Percentiles rank a stretch among this genome's conserved stretches.
Conservation (phyloP, 331 rosid species). For the Acacia pycnantha region DNA sequence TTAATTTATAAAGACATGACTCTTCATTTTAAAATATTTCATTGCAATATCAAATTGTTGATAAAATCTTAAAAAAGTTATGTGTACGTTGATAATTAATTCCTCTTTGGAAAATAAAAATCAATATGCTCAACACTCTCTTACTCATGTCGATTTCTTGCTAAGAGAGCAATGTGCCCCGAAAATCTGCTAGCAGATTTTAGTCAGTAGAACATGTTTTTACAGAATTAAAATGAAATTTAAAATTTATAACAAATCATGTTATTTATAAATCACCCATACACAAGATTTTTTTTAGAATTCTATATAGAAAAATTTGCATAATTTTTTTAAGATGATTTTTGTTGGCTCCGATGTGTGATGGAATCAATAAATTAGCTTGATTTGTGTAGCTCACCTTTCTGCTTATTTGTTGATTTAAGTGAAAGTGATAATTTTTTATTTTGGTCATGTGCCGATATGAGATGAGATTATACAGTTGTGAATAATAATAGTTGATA, state of each 20-base stretch:
- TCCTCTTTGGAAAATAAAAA: too few species aligned
- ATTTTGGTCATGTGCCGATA: neutral
- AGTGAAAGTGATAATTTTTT: neutral
- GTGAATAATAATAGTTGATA: neutral
- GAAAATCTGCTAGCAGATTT: neutral
- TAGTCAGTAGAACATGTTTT: neutral
- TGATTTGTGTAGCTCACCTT: neutral
- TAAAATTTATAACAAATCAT: neutral
- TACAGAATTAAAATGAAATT: neutral
- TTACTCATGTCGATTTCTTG: too few species aligned
- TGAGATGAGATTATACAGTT: neutral
- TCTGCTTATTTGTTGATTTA: neutral
- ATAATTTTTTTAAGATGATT: neutral
- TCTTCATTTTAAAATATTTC: too few species aligned
- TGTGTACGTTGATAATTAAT: neutral
- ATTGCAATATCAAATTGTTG: neutral
- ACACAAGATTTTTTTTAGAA: neutral
- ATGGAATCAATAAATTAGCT: neutral
- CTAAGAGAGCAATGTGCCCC: too few species aligned
- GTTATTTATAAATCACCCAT: too few species aligned
- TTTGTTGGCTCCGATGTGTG: neutral
- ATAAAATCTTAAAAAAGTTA: too few species aligned
- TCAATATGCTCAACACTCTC: too few species aligned
- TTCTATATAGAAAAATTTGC: too few species aligned
- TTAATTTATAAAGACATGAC: too few species aligned